A percentile compares a stretch with the other conserved stretches of the same genome.
Conservation (phyloP, 2,329 filamentous ascomycete species). For the Cryphonectria naterciae region DNA sequence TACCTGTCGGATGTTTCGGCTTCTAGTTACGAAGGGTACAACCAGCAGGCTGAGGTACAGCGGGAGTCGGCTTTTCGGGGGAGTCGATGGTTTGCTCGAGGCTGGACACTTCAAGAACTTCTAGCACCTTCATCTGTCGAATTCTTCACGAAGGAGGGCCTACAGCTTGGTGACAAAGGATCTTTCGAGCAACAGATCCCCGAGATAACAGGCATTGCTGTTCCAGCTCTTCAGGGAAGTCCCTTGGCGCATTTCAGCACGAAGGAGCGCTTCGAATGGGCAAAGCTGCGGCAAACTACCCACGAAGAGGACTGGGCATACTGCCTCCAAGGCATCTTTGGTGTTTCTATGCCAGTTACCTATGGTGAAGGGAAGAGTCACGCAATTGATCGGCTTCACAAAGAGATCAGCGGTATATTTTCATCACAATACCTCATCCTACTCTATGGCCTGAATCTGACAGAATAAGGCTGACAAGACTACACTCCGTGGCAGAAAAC, state of each 20-base stretch:
- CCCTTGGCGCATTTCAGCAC: constrained; percentile 30
- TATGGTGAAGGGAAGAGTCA: constrained; percentile 31
- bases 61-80: constrained; percentile 19
- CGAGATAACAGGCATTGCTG: constrained; percentile 34
- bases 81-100: constrained; percentile 22
- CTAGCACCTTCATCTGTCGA: constrained; percentile 34
- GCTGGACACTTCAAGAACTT: constrained; percentile 33
- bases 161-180: constrained; percentile 34
- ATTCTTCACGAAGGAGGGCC: constrained; percentile 35
- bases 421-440: too few relatives aligned
- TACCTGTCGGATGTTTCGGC: constrained; percentile 21
- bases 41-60: constrained; percentile 1
- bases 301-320: constrained; percentile 34
- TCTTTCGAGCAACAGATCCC: constrained; percentile 32
- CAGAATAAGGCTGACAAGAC: too few relatives aligned
- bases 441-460: too few relatives aligned
- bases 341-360: constrained; percentile 33
- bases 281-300: constrained; percentile 31
- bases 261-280: constrained; percentile 35
- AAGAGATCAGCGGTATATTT: too few relatives aligned
- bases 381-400: constrained; percentile 30
- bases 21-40: not conserved
- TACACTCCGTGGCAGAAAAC: too few relatives aligned
- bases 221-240: constrained; percentile 29
- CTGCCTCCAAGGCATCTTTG: constrained; percentile 34